Evolutionary conservation across 2,329 filamentous ascomycete genomes (phyloP).

Genomic region (Fusarium virguliforme): DNA sequence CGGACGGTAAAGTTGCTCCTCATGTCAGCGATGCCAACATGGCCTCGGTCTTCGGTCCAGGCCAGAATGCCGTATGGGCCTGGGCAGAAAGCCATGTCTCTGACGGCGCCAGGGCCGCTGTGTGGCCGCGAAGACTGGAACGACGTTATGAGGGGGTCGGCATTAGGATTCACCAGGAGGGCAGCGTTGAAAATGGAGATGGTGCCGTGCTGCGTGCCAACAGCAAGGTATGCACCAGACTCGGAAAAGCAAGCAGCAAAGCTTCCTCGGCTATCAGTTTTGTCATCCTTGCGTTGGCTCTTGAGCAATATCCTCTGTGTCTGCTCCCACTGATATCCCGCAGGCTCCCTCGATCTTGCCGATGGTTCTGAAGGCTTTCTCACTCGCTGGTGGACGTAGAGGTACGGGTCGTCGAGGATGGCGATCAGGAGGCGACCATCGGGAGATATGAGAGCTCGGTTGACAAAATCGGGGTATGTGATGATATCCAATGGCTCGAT

Average conservation of each 20-base stretch:
- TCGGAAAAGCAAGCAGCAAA: slow-evolving; percentile 85
- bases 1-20: slow-evolving; percentile 76
- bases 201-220: slow-evolving; percentile 85
- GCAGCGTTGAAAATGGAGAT: slow-evolving; percentile 81
- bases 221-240: slow-evolving; percentile 79
- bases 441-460: slow-evolving; percentile 93
- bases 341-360: slow-evolving; percentile 47
- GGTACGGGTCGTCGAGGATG: slow-evolving; percentile 88
- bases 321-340: slow-evolving; percentile 66
- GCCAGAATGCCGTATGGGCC: slow-evolving; percentile 91
- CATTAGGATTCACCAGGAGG: slow-evolving; percentile 61
- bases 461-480: slow-evolving; percentile 87
- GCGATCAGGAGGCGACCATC: slow-evolving; percentile 86
- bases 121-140: slow-evolving; percentile 85
- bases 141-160: slow-evolving; percentile 78
- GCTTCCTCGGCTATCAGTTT: slow-evolving; percentile 74
- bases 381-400: slow-evolving; percentile 83
- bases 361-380: slow-evolving; percentile 55
- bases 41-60: slow-evolving; percentile 91
- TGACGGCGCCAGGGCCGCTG: slow-evolving; percentile 82
- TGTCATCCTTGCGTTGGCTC: slow-evolving; percentile 70
- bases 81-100: slow-evolving; percentile 93
- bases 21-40: slow-evolving; percentile 81
- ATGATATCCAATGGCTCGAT: slow-evolving; percentile 78
- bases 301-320: slow-evolving; percentile 70